These are phyloP conservation scores for Eimeria praecox DNA, from an alignment of 169 alveolate genomes.

Conservation along the genomic window DNA sequence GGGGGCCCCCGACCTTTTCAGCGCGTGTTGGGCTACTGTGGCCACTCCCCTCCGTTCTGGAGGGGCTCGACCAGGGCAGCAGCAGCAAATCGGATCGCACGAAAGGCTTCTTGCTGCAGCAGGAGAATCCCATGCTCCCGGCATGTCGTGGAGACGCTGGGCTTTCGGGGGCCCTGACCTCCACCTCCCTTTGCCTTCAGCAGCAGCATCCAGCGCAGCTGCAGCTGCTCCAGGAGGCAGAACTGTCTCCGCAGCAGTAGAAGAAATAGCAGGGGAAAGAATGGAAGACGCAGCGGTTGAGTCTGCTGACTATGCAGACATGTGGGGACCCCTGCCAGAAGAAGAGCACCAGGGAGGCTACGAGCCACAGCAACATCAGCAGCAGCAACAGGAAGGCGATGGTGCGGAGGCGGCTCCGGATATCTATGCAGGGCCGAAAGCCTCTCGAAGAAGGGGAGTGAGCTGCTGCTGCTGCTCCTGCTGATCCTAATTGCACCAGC, in stretches of 20 bases:
- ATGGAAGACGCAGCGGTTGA: neutral
- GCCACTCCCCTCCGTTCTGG: slow-evolving; percentile 61
- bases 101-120: slow-evolving; percentile 56
- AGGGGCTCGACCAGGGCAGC: slow-evolving; percentile 6
- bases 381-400: neutral
- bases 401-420: neutral
- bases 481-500: neutral
- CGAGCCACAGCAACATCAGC: neutral
- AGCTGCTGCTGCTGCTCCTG: neutral
- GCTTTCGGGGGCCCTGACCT: slow-evolving; percentile 32
- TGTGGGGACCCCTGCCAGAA: slow-evolving; percentile 63
- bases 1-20: slow-evolving; percentile 56
- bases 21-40: slow-evolving; percentile 64
- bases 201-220: slow-evolving; percentile 50
- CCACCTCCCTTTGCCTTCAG: neutral
- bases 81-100: slow-evolving; percentile 62
- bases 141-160: slow-evolving; percentile 74
- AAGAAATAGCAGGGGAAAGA: neutral
- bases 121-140: slow-evolving; percentile 42
- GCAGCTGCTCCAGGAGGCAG: neutral
- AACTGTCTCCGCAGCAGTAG: neutral
- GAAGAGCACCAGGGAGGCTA: neutral
- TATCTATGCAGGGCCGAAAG: neutral
- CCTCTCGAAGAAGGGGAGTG: slow-evolving; percentile 18
- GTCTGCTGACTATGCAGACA: slow-evolving; percentile 58